Base-by-base conservation (phyloP, 495 filamentous ascomycete genomes). In the Neurospora sp. region DNA sequence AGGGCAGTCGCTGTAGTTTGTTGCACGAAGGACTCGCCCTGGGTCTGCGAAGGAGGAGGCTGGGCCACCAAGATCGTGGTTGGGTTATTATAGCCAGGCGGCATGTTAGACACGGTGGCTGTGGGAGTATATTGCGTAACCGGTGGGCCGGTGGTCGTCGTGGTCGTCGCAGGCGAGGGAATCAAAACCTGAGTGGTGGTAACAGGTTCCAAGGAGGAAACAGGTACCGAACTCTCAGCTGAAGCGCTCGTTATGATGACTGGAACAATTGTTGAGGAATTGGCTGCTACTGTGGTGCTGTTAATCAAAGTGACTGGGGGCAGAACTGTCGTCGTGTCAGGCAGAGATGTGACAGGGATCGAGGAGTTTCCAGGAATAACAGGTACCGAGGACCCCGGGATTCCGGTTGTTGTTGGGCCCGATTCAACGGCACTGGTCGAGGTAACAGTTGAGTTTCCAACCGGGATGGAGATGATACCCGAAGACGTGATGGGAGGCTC, bases 1-100 rank as follows among this genome's bases (percentile, higher is more conserved):
- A 92, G 84, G 38, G 84, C 87, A 40, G 83, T 86, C 6, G 81
- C 73, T 18, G 77, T 76, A 2, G 84, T 75, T 20, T 79, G 54
- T 66, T 66, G 76, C 0, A 78, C 76, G 18, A 75, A 71, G 11
- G 73, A 71, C 0, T 69, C 74, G 5, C 78, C 79, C 37, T 44
- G 78, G 8, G 79, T 81, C 59, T 76, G 79, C n/a, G 82, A 77
- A 38, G 79, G 80, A 27, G 80, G 78, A 66, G 54, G 54, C 54
- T 35, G 54, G 59, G 82, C 84, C 35, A 85, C 76, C 62, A 85
- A 77, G 18, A 86, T 82, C 4, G 80, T 83, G 18, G 83, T 84
- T 4, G 82, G 85, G n/a, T 6, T 66, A 66, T 66, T 66, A 35
- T 66, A 83, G 77, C 81, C 81, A 85, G 82, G 81, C 42, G 79